Percentiles rank a stretch among this genome's conserved stretches.
phyloP scores from a whole-genome alignment of 345 rosid species.

The Linum lewisii region DNA sequence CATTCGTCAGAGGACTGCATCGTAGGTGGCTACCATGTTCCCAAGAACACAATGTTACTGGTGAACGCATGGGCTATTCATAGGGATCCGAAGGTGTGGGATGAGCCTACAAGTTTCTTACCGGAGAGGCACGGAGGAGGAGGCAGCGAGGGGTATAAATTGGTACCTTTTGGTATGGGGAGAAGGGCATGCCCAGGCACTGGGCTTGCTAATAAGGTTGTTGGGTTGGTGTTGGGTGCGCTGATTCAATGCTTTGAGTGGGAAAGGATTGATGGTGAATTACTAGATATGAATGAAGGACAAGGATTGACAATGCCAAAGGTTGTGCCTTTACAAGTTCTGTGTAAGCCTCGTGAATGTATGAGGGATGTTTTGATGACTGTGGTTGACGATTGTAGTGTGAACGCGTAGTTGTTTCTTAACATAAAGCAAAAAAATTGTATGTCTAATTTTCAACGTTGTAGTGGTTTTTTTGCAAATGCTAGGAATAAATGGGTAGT shows the following conservation, averaged over 20 bases:
- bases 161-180: slow-evolving; percentile 25
- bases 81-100: slow-evolving; percentile 7
- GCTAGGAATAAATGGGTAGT: no score
- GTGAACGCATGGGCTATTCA: neutral
- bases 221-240: slow-evolving; percentile 37
- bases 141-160: slow-evolving; percentile 3
- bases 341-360: slow-evolving; percentile 17
- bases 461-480: no score
- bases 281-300: slow-evolving; percentile 34
- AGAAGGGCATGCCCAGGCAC: slow-evolving; percentile 61
- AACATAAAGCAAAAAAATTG: no score
- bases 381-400: no score
- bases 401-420: no score
- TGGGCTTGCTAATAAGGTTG: slow-evolving; percentile 29
- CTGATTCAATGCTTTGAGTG: slow-evolving; percentile 50
- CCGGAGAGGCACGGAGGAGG: slow-evolving; percentile 14
- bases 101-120: slow-evolving; percentile 8
- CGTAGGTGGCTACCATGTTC: slow-evolving; percentile 1
- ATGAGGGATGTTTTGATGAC: slow-evolving; percentile 14
- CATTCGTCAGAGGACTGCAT: neutral
- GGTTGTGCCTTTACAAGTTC: slow-evolving; percentile 19
- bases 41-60: no score
- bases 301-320: slow-evolving; percentile 23
- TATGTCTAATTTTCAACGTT: no score
- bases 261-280: slow-evolving; percentile 19